Evolutionary conservation across 2,329 filamentous ascomycete species (phyloP).

Genomic region (Diaporthe eres): DNA sequence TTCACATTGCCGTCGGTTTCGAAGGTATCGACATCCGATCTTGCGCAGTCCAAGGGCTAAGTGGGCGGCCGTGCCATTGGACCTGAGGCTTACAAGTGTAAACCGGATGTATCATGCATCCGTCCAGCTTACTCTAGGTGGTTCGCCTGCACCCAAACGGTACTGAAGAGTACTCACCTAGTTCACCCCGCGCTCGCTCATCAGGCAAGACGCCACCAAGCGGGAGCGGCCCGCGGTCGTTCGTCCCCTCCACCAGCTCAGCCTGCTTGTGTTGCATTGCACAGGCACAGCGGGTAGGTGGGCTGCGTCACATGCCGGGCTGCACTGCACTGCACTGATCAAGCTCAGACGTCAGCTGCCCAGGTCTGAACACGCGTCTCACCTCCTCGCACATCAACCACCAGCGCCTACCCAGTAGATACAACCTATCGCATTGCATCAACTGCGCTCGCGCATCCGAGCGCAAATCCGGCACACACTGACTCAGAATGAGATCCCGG

Average conservation of each 20-base stretch:
- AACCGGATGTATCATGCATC: slow-evolving; percentile 16
- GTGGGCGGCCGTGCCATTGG: slow-evolving; percentile 24
- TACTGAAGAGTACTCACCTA: not conserved
- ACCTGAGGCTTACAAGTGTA: slow-evolving; percentile 7
- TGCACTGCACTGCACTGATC: slow-evolving; percentile 17
- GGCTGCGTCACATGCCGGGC: slow-evolving; percentile 26
- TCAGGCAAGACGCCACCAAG: slow-evolving; percentile 21
- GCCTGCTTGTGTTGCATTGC: slow-evolving; percentile 26
- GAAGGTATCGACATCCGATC: slow-evolving; percentile 19
- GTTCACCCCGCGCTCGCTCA: not conserved
- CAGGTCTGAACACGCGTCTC: slow-evolving; percentile 5
- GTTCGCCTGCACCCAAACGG: not conserved
- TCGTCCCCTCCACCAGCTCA: slow-evolving; percentile 19
- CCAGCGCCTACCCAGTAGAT: not conserved
- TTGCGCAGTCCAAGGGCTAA: not conserved
- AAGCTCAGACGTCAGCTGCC: slow-evolving; percentile 28
- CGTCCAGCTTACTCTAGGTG: not conserved
- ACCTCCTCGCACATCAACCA: slow-evolving; percentile 14
- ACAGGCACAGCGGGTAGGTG: slow-evolving; percentile 5
- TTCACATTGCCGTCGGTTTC: slow-evolving; percentile 17
- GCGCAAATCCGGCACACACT: slow-evolving; percentile 31
- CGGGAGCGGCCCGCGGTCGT: slow-evolving; percentile 32
- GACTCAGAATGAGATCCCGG: slow-evolving; percentile 30
- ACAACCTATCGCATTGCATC: slow-evolving; percentile 27
- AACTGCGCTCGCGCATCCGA: slow-evolving; percentile 14